A percentile compares a stretch with the other conserved stretches of the same genome.
Conservation (phyloP, 257 asterid genomes). For the Capsicum chinense region DNA sequence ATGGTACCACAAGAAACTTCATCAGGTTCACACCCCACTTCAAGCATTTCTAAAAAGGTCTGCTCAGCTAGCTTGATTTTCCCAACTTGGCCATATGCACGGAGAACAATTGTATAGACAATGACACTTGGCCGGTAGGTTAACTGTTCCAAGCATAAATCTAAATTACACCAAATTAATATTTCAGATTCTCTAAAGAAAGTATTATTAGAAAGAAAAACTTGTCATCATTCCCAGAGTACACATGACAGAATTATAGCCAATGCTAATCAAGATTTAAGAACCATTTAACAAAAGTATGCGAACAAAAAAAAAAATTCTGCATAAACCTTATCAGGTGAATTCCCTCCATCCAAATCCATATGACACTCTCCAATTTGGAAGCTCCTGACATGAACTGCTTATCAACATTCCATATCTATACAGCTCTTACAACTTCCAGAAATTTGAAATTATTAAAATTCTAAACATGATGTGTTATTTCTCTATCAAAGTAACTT, state of each 20-base stretch:
- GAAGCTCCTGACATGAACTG: background rate
- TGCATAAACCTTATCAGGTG: background rate
- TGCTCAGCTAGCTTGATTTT: conserved; percentile 88
- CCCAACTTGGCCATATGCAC: conserved; percentile 93
- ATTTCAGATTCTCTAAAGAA: conserved; percentile 35
- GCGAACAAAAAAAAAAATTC: background rate
- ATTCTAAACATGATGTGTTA: background rate
- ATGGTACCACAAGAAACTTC: conserved; percentile 98
- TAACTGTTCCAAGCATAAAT: conserved; percentile 77
- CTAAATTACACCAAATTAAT: conserved; percentile 81
- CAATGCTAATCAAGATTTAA: background rate
- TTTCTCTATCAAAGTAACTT: conserved; percentile 11
- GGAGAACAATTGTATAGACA: conserved; percentile 77
- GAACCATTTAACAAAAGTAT: background rate
- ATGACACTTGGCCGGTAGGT: conserved; percentile 92
- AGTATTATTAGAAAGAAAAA: background rate
- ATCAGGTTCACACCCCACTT: conserved; percentile 91
- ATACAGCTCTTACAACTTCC: background rate
- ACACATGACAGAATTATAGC: background rate
- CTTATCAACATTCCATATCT: background rate
- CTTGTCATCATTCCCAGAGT: background rate
- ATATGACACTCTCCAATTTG: background rate
- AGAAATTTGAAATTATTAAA: background rate
- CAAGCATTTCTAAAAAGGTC: conserved; percentile 94
- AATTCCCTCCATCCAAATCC: conserved; percentile 3